A percentile compares a stretch with the other conserved stretches of the same genome.
These are phyloP conservation scores for Sarocladium strictum DNA, from an alignment of 2,329 filamentous ascomycete genomes.

Conservation along the genomic window DNA sequence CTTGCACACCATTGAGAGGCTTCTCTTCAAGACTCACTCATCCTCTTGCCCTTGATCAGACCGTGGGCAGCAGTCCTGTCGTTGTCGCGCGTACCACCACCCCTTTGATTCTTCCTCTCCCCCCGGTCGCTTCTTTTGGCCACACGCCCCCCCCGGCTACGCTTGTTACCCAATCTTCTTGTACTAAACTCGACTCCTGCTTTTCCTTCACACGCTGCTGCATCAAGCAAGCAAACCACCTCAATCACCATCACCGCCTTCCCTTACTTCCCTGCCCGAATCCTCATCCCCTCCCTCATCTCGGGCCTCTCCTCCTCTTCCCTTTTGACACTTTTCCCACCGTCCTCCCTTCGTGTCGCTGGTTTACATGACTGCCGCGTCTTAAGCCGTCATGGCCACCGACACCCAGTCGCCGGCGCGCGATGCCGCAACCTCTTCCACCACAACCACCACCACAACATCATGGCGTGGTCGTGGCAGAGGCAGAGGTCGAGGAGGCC, in stretches of 20 bases:
- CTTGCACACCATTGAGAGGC: no score
- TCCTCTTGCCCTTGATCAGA: neutral
- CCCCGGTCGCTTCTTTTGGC: constrained; percentile 9
- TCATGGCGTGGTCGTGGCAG: constrained; percentile 27
- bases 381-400: constrained; percentile 27
- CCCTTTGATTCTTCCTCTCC: neutral
- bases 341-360: neutral
- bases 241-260: constrained; percentile 3
- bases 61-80: neutral
- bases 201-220: constrained; percentile 6
- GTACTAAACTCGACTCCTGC: constrained; percentile 9
- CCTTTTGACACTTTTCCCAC: neutral
- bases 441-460: constrained; percentile 11
- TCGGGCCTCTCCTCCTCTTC: neutral
- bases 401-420: constrained; percentile 31
- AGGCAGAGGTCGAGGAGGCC: constrained; percentile 23
- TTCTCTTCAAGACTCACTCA: no score
- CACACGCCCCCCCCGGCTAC: constrained; percentile 6
- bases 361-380: constrained; percentile 15
- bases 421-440: constrained; percentile 22
- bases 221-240: constrained; percentile 4
- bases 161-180: constrained; percentile 8
- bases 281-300: neutral
- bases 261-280: neutral
- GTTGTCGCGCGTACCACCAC: neutral